Base-by-base conservation (phyloP, 306 rosid genomes). In the Pyrus communis region DNA sequence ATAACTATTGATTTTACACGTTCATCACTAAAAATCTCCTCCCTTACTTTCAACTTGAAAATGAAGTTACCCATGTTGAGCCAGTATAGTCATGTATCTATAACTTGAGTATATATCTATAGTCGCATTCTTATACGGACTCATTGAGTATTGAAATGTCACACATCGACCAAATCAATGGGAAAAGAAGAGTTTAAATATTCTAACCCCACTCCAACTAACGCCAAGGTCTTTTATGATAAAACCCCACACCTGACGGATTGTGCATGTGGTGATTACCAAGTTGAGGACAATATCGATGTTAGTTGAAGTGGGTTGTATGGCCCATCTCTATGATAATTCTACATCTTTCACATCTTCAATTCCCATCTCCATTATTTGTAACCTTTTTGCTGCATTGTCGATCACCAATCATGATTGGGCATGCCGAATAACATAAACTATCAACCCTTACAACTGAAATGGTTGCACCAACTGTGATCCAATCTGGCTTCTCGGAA, bases 401-500 rank as follows among this genome's bases (percentile, higher is more conserved):
- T 33, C 97, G 83, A 70, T 92, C 97, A 22, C 92, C 96, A 40
- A 83, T 85, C 97, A 82, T 84, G 80, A 84, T 61, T 58, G 97
- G 97, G 75, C 99, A 92, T 23, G 97, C 97, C 17, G 96, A 64
- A 87, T 95, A 95, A 84, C 95, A 88, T 80, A 88, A 95, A 69
- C 76, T 88, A 31, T 95, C 97, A n/a, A 38, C 78, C 91, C 88
- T 95, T 11, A 95, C 49, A 70, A 71, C 89, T 72, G 92, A 79
- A 78, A 92, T 30, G 27, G 82, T 86, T 60, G 93, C 99, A 87
- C 85, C 63, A 60, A 95, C 84, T 28, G 92, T 87, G 73, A 95
- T 87, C 97, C 97, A 95, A 87, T 92, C 97, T 77, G 97, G 96
- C 85, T 95, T 95, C 75, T 92, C 99, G 1, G 90, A 90, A 65